These are phyloP conservation scores for Albophoma yamanashiensis DNA, from an alignment of 2,329 filamentous ascomycete species.

Conservation along the genomic window DNA sequence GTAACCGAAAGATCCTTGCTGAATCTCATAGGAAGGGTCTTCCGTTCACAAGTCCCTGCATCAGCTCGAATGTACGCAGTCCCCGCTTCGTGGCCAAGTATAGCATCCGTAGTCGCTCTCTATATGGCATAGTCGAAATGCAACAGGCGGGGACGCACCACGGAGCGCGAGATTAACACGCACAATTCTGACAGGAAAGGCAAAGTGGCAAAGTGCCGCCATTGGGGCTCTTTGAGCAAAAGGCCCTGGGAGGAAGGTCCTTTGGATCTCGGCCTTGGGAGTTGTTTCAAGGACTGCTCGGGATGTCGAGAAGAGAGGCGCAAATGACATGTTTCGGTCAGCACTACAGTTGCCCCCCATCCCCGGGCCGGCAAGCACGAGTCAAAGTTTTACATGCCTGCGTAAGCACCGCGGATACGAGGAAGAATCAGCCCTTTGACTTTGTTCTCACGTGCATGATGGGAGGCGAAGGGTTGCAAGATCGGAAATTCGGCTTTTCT, in stretches of 20 bases:
- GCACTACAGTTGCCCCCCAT: not conserved
- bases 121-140: not conserved
- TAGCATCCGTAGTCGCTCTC: not conserved
- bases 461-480: not conserved
- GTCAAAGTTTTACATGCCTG: not conserved
- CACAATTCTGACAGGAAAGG: not conserved
- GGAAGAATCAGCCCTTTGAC: not conserved
- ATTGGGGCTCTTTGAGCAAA: not conserved
- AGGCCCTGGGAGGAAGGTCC: not conserved
- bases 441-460: not conserved
- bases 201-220: not conserved
- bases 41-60: not conserved
- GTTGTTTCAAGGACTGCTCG: too few species aligned
- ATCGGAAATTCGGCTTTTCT: not conserved
- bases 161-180: too few species aligned
- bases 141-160: not conserved
- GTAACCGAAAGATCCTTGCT: not conserved
- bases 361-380: not conserved
- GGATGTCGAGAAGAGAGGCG: not conserved
- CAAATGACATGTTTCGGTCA: not conserved
- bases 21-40: not conserved
- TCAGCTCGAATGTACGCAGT: not conserved
- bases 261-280: not conserved
- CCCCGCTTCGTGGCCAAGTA: not conserved
- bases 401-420: not conserved